phyloP scores from a whole-genome alignment of 2,329 filamentous ascomycete genomes.

The Cladosporium sp. region DNA sequence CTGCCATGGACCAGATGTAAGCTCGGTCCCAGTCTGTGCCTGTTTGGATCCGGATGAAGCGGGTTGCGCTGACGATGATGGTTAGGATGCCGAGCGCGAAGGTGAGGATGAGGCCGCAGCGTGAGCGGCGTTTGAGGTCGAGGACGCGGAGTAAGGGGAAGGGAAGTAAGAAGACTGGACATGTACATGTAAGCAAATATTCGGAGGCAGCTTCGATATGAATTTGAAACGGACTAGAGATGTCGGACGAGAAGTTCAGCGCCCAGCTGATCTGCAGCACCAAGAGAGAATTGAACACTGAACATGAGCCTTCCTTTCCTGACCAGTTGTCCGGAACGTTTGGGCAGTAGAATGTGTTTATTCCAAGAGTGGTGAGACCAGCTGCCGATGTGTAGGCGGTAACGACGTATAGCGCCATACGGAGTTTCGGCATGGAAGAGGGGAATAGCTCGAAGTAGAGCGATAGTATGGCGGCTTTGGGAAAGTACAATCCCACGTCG shows the following conservation, averaged over 20 bases:
- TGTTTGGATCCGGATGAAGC: not conserved
- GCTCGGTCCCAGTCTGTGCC: not conserved
- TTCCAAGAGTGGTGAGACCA: not conserved
- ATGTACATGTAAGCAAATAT: not conserved
- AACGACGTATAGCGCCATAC: not conserved
- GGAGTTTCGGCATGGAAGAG: not conserved
- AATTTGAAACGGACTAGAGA: not conserved
- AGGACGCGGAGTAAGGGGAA: not conserved
- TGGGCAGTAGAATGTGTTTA: slow-evolving; percentile 3
- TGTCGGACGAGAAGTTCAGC: slow-evolving; percentile 4
- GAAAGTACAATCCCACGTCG: not conserved
- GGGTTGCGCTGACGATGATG: not conserved
- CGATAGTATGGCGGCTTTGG: not conserved
- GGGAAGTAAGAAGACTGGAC: not conserved
- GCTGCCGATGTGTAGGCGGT: not conserved
- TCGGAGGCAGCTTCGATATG: not conserved
- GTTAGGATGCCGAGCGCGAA: not conserved
- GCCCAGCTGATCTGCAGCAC: slow-evolving; percentile 4
- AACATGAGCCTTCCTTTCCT: not conserved
- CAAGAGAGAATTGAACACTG: not conserved
- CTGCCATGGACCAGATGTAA: not conserved
- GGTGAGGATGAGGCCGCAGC: not conserved
- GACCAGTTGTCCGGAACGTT: slow-evolving; percentile 1
- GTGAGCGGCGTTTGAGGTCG: not conserved
- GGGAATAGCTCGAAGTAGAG: slow-evolving; percentile 4